A percentile compares a stretch with the other conserved stretches of the same genome.
Evolutionary conservation across 2,329 filamentous ascomycete genomes (phyloP).

Genomic region (Aspergillus sp.): DNA sequence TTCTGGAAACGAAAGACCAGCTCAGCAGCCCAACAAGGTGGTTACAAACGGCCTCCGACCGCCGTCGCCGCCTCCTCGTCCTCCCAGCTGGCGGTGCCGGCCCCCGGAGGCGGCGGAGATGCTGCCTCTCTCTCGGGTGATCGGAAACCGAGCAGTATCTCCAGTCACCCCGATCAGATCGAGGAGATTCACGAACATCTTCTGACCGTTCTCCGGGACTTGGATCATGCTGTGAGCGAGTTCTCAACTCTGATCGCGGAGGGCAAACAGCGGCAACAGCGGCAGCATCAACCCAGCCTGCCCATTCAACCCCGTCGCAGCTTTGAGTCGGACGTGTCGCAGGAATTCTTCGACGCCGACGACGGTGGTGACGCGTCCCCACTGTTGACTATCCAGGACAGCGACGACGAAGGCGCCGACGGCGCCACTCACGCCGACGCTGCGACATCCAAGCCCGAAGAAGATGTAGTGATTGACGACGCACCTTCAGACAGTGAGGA

Average conservation of each 20-base stretch:
- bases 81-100: slow-evolving; percentile 53
- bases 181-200: slow-evolving; percentile 77
- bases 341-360: slow-evolving; percentile 94
- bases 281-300: slow-evolving; percentile 60
- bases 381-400: slow-evolving; percentile 71
- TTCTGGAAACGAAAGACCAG: slow-evolving; percentile 94
- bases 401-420: slow-evolving; percentile 68
- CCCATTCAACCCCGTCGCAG: slow-evolving; percentile 62
- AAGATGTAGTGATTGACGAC: slow-evolving; percentile 53
- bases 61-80: slow-evolving; percentile 40
- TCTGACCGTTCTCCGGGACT: slow-evolving; percentile 75
- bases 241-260: slow-evolving; percentile 75
- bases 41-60: slow-evolving; percentile 46
- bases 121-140: slow-evolving; percentile 26
- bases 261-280: slow-evolving; percentile 74
- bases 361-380: slow-evolving; percentile 63
- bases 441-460: slow-evolving; percentile 56
- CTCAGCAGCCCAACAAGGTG: slow-evolving; percentile 39
- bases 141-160: slow-evolving; percentile 35
- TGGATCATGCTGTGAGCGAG: slow-evolving; percentile 79
- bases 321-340: slow-evolving; percentile 75
- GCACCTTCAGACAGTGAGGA: slow-evolving; percentile 65
- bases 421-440: slow-evolving; percentile 13
- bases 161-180: slow-evolving; percentile 51
- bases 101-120: slow-evolving; percentile 31